Evolutionary conservation across 2,329 filamentous ascomycete species (phyloP).

Genomic region (Esteya vermicola): DNA sequence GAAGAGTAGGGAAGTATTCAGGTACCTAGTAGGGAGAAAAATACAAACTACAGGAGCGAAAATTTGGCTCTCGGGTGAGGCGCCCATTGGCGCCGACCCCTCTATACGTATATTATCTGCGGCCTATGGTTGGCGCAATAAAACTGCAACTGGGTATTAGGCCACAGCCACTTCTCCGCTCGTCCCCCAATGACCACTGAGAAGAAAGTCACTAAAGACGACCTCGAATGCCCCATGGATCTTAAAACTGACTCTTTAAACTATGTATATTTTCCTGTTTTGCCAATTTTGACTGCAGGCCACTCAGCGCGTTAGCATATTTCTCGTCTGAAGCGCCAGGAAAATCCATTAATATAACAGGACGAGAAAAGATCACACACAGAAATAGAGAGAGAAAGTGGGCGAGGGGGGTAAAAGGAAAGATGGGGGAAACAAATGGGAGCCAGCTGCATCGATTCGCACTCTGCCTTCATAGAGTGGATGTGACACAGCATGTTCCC

Average conservation of each 20-base stretch:
- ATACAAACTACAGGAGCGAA: not conserved
- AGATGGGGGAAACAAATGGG: not conserved
- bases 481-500: too few relatives aligned
- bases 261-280: not conserved
- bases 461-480: too few relatives aligned
- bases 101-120: not conserved
- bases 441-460: too few relatives aligned
- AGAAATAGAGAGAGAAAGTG: not conserved
- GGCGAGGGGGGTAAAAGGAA: not conserved
- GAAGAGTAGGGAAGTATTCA: not conserved
- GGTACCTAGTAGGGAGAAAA: not conserved
- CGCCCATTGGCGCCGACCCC: constrained; percentile 1
- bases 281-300: not conserved
- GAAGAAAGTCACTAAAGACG: too few relatives aligned
- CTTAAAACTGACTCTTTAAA: not conserved
- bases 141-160: too few relatives aligned
- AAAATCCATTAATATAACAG: not conserved
- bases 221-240: too few relatives aligned
- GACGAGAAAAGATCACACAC: not conserved
- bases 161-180: too few relatives aligned
- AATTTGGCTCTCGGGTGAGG: not conserved
- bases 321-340: constrained; percentile 1
- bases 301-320: constrained; percentile 5
- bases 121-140: constrained; percentile 1
- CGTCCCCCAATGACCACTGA: too few relatives aligned